Evolutionary conservation across 2,329 filamentous ascomycete genomes (phyloP), one percentile per base, ranked within the genome.

Genomic region (Cercospora nicotianae): DNA sequence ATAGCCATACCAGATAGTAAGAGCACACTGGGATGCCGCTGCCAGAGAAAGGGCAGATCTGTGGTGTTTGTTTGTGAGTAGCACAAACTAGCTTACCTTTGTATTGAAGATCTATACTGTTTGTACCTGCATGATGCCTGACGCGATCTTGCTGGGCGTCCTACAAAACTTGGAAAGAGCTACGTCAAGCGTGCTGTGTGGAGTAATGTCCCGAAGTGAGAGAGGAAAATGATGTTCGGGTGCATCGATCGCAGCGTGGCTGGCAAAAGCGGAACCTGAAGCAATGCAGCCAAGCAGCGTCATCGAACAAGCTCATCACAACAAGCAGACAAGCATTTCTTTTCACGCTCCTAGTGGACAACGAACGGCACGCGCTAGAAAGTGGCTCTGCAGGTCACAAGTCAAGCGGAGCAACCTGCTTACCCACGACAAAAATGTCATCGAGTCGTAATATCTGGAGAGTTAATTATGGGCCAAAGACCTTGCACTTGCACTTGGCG

Each of bases 151-250:
- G 66, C 53, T 58, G 53, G 45, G 20, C 33, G 66, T 30, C 31
- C 62, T 55, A 67, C 58, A 39, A 67, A 67, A 64, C 28, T 64
- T 60, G 66, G 62, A 64, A 26, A 45, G 42, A 57, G 55, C 66
- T 67, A 67, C 66, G 66, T 67, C 66, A 67, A 51, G 62, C 48
- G 48, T 31, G 33, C 30, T 42, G 20, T 30, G 26, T 30, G 30
- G 60, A 53, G 60, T 42, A 36, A 60, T 48, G 55, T 60, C 36
- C 60, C 65, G 65, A 64, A 64, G 60, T 58, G 57, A 65, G 53
- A 48, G 66, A 33, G 62, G 20, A 33, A 53, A 57, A 58, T 55
- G 39, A 58, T 30, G 39, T 51, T 16, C 36, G 28, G 30, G 55
- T n/a, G 60, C 65, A 62, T 42, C 18, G 64, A 42, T 58, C 64